Percentiles rank a stretch among this genome's conserved stretches.
These are phyloP conservation scores for Porcisia deanei DNA, from an alignment of 208 protist species.

Conservation along the genomic window DNA sequence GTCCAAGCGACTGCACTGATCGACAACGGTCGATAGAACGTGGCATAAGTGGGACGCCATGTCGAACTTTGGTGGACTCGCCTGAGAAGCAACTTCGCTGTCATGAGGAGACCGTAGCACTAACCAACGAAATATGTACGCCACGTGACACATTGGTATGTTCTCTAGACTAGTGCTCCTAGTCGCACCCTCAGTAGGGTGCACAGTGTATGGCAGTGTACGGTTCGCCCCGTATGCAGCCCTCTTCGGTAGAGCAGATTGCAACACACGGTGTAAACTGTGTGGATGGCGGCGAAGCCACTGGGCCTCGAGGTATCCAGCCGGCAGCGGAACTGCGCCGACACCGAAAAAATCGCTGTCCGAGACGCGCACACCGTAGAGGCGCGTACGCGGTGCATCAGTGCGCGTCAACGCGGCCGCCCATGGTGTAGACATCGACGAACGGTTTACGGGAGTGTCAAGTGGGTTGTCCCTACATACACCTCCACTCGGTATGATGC, in stretches of 20 bases:
- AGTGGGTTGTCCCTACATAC: neutral
- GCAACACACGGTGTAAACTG: constrained; percentile 9
- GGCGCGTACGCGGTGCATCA: constrained; percentile 18
- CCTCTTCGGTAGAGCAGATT: constrained; percentile 8
- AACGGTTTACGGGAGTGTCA: neutral
- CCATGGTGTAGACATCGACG: neutral
- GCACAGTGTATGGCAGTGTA: neutral
- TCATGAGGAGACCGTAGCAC: neutral
- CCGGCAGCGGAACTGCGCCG: neutral
- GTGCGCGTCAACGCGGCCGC: constrained; percentile 7
- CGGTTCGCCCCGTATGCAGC: neutral
- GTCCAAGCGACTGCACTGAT: constrained; percentile 49
- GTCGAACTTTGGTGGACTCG: constrained; percentile 4
- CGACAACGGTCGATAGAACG: constrained; percentile 40
- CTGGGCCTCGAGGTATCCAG: constrained; percentile 9
- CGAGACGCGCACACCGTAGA: constrained; percentile 7
- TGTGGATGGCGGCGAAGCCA: constrained; percentile 24
- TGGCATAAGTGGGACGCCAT: constrained; percentile 10
- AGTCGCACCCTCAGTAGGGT: neutral
- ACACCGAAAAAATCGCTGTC: neutral
- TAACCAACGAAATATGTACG: constrained; percentile 27
- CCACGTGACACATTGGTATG: constrained; percentile 15
- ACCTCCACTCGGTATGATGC: neutral
- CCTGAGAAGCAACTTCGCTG: neutral
- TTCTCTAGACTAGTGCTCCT: neutral